Conservation (phyloP, 768 basidiomycete genomes). For the Boletus speciosus region DNA sequence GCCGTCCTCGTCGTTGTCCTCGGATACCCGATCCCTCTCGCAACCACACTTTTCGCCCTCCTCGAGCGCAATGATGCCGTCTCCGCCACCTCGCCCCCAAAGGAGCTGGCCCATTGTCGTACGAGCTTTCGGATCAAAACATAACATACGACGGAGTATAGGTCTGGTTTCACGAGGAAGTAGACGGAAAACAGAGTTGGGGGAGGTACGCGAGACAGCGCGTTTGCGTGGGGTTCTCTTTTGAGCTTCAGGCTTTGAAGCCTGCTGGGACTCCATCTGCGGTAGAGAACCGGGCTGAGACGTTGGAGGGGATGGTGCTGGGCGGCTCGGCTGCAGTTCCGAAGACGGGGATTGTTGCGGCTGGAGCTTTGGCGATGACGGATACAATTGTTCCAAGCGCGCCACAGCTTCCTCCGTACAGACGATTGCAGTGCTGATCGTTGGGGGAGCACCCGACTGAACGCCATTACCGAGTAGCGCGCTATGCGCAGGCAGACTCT, state of each 20-base stretch:
- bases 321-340: constrained; percentile 21
- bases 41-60: constrained; percentile 62
- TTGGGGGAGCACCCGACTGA: not conserved
- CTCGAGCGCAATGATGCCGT: constrained; percentile 53
- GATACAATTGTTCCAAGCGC: constrained; percentile 2
- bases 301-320: constrained; percentile 23
- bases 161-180: constrained; percentile 90
- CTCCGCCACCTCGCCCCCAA: constrained; percentile 72
- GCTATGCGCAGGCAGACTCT: constrained; percentile 46
- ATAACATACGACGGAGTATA: constrained; percentile 90
- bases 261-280: not conserved
- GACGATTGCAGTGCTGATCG: not conserved
- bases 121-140: constrained; percentile 81
- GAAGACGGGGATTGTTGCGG: constrained; percentile 14
- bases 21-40: constrained; percentile 32
- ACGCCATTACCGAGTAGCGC: constrained; percentile 3
- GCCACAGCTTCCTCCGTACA: not conserved
- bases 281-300: constrained; percentile 10
- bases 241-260: constrained; percentile 45
- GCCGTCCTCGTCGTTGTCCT: constrained; percentile 32
- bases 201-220: constrained; percentile 24
- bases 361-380: constrained; percentile 3
- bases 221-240: constrained; percentile 31
- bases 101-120: constrained; percentile 92
- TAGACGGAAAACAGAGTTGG: constrained; percentile 92